Conservation (phyloP, 768 basidiomycete genomes). For the Amanita exitialis region DNA sequence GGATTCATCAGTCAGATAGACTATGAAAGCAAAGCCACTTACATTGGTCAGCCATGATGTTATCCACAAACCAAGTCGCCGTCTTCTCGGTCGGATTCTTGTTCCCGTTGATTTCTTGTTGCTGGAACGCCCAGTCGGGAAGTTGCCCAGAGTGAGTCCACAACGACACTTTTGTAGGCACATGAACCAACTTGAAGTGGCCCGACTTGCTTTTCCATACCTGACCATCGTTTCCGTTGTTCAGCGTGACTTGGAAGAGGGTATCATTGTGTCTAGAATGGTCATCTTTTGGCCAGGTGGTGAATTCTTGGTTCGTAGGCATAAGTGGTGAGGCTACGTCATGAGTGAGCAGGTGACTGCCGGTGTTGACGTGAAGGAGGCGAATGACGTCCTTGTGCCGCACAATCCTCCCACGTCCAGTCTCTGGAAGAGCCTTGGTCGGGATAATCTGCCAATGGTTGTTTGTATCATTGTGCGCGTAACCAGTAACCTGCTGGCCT, state of each 20-base stretch:
- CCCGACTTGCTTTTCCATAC: slow-evolving; percentile 92
- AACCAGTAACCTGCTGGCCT: slow-evolving; percentile 96
- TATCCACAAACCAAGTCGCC: slow-evolving; percentile 84
- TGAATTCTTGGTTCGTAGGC: slow-evolving; percentile 98
- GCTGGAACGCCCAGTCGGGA: slow-evolving; percentile 95
- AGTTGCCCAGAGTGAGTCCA: slow-evolving; percentile 85
- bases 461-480: slow-evolving; percentile 89
- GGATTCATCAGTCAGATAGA: slow-evolving; percentile 5
- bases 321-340: slow-evolving; percentile 96
- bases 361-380: slow-evolving; percentile 78
- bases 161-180: slow-evolving; percentile 83
- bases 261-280: slow-evolving; percentile 78
- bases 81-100: slow-evolving; percentile 79
- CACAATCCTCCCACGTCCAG: slow-evolving; percentile 86
- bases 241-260: slow-evolving; percentile 68
- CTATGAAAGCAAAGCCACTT: slow-evolving; percentile 17
- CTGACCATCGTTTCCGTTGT: slow-evolving; percentile 67
- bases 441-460: slow-evolving; percentile 95
- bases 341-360: slow-evolving; percentile 81
- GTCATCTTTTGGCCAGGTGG: slow-evolving; percentile 81
- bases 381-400: slow-evolving; percentile 85
- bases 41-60: slow-evolving; percentile 70
- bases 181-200: slow-evolving; percentile 85
- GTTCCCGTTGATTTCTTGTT: slow-evolving; percentile 97
- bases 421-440: slow-evolving; percentile 89